Base-by-base conservation (phyloP, 2,329 filamentous ascomycete genomes). In the Tympanopsis confertula region DNA sequence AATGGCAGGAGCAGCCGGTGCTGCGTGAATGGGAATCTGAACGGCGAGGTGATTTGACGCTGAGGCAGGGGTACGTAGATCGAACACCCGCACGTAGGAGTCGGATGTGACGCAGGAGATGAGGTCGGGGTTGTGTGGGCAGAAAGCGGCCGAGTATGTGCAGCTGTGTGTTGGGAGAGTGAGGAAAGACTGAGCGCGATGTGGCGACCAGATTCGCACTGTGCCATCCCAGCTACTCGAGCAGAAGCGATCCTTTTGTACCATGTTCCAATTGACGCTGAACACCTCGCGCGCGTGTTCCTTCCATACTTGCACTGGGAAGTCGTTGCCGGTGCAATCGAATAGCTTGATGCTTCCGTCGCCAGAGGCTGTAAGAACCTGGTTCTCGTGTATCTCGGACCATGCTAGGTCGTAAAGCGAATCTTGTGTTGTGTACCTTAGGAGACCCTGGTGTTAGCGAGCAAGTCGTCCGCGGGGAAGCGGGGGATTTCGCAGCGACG, bases 171-270 rank as follows among this genome's bases (percentile, higher is more conserved):
- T 84, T 3, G 91, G 88, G 19, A 98, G 71, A 3, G 91, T 98
- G 39, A 81, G 72, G 41, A 98, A 64, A 20, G 86, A 89, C 39
- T 78, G 68, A 32, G 66, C 68, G 28, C 83, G 70, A 36, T 82
- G 78, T 1, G 91, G 91, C 13, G 85, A 86, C 89, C 89, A 98
- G 76, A 82, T 39, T 12, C 15, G 20, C 5, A 30, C 77, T 2
- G 86, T 93, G 36, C 91, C 91, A 52, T 98, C 91, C 91, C 91
- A 98, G 4, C 86, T 94, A 46, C 81, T 87, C 1, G 86, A 93
- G 20, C 87, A 72, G 54, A 98, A 96, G 0, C 78, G 86, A 51
- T 91, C 84, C 56, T 98, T 98, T 20, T 83, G 76, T 4, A 94
- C 75, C 15, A 94, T 74, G 50, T 89, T 95, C 89, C 89, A 98